These are phyloP conservation scores for Solanum lycopersicoides DNA, from an alignment of 257 asterid species.

Conservation along the genomic window DNA sequence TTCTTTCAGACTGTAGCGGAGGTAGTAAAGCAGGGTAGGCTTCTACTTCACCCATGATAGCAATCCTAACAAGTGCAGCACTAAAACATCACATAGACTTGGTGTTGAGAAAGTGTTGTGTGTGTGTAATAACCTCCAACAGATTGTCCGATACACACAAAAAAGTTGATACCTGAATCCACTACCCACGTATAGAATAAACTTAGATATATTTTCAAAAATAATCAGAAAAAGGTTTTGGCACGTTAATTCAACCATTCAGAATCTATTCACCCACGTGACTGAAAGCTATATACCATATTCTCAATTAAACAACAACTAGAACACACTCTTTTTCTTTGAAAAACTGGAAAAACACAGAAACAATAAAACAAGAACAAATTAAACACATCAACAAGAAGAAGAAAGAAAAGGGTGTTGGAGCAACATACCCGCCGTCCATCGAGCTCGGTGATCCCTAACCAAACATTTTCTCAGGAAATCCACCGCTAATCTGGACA, in stretches of 20 bases:
- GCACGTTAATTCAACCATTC: neutral
- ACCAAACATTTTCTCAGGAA: too few relatives aligned
- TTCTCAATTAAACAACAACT: too few relatives aligned
- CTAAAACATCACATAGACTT: neutral
- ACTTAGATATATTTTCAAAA: neutral
- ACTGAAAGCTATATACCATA: neutral
- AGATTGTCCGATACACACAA: neutral
- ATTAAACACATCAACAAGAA: too few relatives aligned
- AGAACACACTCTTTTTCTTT: too few relatives aligned
- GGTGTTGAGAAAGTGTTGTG: neutral
- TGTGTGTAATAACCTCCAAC: neutral
- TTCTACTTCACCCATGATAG: neutral
- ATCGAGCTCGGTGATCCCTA: too few relatives aligned
- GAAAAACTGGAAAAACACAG: too few relatives aligned
- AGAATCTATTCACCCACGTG: neutral
- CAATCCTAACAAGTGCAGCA: neutral
- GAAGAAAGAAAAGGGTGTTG: too few relatives aligned
- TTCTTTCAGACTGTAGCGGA: too few relatives aligned
- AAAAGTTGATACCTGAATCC: neutral
- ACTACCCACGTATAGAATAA: neutral
- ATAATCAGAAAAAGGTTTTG: neutral
- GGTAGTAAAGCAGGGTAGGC: neutral
- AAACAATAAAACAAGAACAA: too few relatives aligned
- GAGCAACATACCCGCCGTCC: too few relatives aligned
- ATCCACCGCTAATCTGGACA: too few relatives aligned